Evolutionary conservation across 1,284 basidiomycete genomes (phyloP), one percentile per base, ranked within the genome.

Genomic region (Marasmius tenuissimus): DNA sequence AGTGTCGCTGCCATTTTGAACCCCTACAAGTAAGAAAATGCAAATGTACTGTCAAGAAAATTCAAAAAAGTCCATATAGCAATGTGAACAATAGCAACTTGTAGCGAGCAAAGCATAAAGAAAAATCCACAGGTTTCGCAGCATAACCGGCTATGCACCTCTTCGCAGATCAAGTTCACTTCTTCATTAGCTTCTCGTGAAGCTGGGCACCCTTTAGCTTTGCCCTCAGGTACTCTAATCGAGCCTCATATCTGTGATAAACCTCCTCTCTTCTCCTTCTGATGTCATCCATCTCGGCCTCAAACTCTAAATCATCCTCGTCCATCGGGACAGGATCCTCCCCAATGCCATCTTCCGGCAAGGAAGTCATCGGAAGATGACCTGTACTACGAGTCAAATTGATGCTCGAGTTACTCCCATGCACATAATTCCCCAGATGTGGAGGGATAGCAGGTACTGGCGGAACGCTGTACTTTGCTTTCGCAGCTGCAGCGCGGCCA

Each of bases 191-290:
- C 71, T 87, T 89, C 75, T 91, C 89, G 61, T 87, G 86, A 69
- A 91, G 72, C 74, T 91, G 87, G 1, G 89, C 89, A 27, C 86
- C 85, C 73, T 89, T 91, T 72, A 91, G 69, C 72, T 85, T 85
- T 57, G 89, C 89, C 51, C 84, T 81, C 64, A 91, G 74, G 68
- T 88, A 91, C 65, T 89, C 88, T 66, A 91, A 68, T 51, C 89
- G 81, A 45, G 81, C 82, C 61, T 86, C 85, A 68, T 90, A 91
- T 65, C 89, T 80, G 63, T 76, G 78, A 56, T 79, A 81, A 58
- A 91, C 88, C 66, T 89, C 87, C 51, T 81, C 82, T 42, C 85
- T 77, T 62, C 87, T 78, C 62, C 81, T 73, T 61, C 85, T 80
- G 61, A 91, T 87, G 59, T 89, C 88, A 18, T 78, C 78, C 73